A percentile compares a stretch with the other conserved stretches of the same genome.
phyloP scores from a whole-genome alignment of 108 stramenopile genomes.

The Discostella stelligeroides region DNA sequence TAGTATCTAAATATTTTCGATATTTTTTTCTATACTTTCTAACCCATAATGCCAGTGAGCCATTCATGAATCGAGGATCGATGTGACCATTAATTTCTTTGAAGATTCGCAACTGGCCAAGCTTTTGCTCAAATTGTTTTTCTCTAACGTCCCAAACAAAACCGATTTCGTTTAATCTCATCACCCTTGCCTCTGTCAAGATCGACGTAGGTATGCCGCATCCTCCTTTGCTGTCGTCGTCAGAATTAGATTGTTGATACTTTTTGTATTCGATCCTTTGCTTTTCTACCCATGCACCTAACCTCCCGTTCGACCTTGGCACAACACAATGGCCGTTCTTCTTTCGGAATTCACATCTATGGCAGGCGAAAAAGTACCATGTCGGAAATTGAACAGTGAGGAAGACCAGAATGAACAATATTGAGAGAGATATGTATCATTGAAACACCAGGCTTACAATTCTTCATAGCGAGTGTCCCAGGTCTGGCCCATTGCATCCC shows the following conservation, averaged over 20 bases:
- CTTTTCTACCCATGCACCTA: slow-evolving; percentile 44
- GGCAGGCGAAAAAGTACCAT: background rate
- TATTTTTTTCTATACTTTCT: slow-evolving; percentile 27
- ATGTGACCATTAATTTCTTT: slow-evolving; percentile 26
- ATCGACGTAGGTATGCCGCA: slow-evolving; percentile 5
- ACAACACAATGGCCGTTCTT: slow-evolving; percentile 35
- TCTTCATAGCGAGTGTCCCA: slow-evolving; percentile 39
- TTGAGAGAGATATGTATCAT: background rate
- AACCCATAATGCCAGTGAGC: slow-evolving; percentile 27
- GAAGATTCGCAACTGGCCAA: slow-evolving; percentile 30
- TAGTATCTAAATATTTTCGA: slow-evolving; percentile 18
- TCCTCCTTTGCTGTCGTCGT: background rate
- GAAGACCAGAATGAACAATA: background rate
- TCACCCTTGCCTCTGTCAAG: slow-evolving; percentile 35
- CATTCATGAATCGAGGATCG: slow-evolving; percentile 38
- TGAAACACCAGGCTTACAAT: slow-evolving; percentile 7
- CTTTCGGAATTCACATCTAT: slow-evolving; percentile 22
- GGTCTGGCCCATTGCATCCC: slow-evolving; percentile 40
- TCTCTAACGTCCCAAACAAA: slow-evolving; percentile 49
- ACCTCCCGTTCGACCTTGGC: slow-evolving; percentile 32
- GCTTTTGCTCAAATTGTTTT: slow-evolving; percentile 28
- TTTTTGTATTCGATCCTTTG: slow-evolving; percentile 44
- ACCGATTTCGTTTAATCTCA: slow-evolving; percentile 22
- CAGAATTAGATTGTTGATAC: background rate
- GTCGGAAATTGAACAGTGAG: background rate